phyloP scores from a whole-genome alignment of 768 basidiomycete species.

The Mycena maculata region DNA sequence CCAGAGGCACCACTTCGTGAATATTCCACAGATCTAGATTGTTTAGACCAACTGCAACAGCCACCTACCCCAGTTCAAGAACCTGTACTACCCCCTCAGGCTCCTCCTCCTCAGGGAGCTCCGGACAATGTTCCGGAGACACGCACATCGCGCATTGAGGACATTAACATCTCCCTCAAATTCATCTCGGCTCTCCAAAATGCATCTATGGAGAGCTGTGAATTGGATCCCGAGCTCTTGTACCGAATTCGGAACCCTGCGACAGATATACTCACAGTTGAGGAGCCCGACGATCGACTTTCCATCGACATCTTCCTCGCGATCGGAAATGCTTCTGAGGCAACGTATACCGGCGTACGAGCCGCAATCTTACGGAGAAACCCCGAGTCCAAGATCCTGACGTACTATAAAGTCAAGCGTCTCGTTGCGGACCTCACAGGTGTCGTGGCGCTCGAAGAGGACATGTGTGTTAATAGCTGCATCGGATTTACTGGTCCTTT shows the following conservation, averaged over 20 bases:
- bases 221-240: not conserved
- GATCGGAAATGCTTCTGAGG: not conserved
- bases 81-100: not conserved
- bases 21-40: too few relatives aligned
- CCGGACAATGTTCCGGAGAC: not conserved
- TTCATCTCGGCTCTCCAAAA: slow-evolving; percentile 30
- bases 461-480: not conserved
- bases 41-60: too few relatives aligned
- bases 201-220: not conserved
- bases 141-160: slow-evolving; percentile 16
- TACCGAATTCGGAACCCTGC: not conserved
- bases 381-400: not conserved
- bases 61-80: not conserved
- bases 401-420: slow-evolving; percentile 6
- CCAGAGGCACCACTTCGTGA: too few relatives aligned
- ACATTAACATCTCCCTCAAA: slow-evolving; percentile 32
- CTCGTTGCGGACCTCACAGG: not conserved
- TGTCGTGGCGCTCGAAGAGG: not conserved
- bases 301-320: not conserved
- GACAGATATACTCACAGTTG: not conserved
- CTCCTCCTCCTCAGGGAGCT: not conserved
- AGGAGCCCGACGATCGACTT: not conserved
- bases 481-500: not conserved
- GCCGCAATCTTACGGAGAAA: not conserved
- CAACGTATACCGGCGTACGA: not conserved